These are phyloP conservation scores for Tanacetum coccineum DNA, from an alignment of 129 eudicot genomes.

Conservation along the genomic window DNA sequence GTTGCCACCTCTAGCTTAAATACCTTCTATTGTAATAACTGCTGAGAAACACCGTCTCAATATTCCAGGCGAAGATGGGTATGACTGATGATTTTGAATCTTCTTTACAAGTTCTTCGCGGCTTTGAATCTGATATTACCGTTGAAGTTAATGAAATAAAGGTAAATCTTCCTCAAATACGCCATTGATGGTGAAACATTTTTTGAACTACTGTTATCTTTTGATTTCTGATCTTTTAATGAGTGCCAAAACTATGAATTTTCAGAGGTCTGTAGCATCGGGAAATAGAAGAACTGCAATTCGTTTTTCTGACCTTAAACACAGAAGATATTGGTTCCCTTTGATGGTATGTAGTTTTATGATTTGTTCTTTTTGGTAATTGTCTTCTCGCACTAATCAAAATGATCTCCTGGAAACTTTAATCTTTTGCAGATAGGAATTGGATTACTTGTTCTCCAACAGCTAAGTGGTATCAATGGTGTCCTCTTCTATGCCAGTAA, in stretches of 20 bases:
- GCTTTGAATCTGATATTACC: constrained; percentile 86
- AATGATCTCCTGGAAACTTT: neutral
- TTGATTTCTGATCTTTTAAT: neutral
- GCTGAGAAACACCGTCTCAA: constrained; percentile 12
- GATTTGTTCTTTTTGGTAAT: neutral
- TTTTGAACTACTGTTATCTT: constrained; percentile 1
- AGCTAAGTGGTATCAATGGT: constrained; percentile 81
- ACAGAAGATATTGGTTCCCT: constrained; percentile 94
- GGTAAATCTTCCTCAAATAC: constrained; percentile 32
- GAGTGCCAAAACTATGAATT: constrained; percentile 3
- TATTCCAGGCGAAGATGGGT: constrained; percentile 92
- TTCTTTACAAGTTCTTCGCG: constrained; percentile 96
- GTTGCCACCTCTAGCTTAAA: no score
- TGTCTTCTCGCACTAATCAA: neutral
- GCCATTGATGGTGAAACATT: neutral
- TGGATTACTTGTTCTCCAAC: constrained; percentile 84
- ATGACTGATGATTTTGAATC: constrained; percentile 96
- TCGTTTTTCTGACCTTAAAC: constrained; percentile 75
- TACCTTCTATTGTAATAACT: neutral
- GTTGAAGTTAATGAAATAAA: constrained; percentile 94
- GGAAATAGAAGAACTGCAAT: constrained; percentile 68
- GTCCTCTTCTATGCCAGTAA: constrained; percentile 84
- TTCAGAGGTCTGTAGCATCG: constrained; percentile 86
- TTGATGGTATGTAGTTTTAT: constrained; percentile 53
- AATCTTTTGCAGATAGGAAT: constrained; percentile 75